Base-by-base conservation (phyloP, 768 basidiomycete species). In the Naematelia encephala region DNA sequence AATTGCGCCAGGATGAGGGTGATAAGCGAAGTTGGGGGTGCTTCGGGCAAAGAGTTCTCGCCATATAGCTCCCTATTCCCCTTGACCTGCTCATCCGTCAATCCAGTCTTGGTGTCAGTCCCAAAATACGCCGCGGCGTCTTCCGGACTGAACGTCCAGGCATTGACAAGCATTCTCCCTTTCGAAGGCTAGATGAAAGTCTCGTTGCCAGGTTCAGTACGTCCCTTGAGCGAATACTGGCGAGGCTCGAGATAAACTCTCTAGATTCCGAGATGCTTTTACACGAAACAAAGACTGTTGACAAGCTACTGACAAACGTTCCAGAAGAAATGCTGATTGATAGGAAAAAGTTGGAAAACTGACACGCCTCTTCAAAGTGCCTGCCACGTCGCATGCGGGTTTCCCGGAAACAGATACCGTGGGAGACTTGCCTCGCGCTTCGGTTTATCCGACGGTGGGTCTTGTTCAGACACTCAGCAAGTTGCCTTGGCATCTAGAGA, bases 1-100 rank as follows among this genome's bases (percentile, higher is more conserved):
- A 99, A 99, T 79, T 99, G 94, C 67, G 96, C 92, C n/a, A 99
- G 82, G 60, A 99, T 87, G 60, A 98, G 85, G 73, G 90, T 84
- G 90, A 91, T 92, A 28, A 98, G 74, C 2, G 93, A 90, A 3
- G 94, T 96, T 2, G 90, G 80, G 0, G 90, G 87, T 10, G 93
- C 90, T 72, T 96, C 91, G 11, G 94, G 93, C 5, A 99, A 82
- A 73, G 90, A 57, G 46, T 96, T 96, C 80, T 83, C 87, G 64
- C 92, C 92, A 72, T 92, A 91, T 25, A 88, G 71, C 63, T 86
- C 82, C 56, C 85, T 84, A 75, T 93, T 87, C 61, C 86, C 84
- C 46, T 82, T 81, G 45, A 84, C 89, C 75, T 88, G 86, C 45
- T 84, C 81, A 8, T 81, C 67, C 25, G 84, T 81, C 46, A 97